phyloP scores from a whole-genome alignment of 306 rosid genomes.

The Cucurbita maxima region DNA sequence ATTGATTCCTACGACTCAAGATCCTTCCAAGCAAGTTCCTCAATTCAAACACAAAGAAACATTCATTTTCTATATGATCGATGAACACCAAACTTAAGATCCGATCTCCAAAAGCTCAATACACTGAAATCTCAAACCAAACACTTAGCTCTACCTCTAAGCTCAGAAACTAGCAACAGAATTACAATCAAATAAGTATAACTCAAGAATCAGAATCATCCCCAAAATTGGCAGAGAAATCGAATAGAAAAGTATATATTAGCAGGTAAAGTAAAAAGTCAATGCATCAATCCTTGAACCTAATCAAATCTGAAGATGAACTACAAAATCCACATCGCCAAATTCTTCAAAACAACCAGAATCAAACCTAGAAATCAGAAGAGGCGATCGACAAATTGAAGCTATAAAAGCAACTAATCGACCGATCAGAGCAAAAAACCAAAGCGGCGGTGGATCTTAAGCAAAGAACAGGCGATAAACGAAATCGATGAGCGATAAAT shows the following conservation, averaged over 20 bases:
- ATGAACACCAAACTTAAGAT: constrained; percentile 25
- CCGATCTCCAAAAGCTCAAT: constrained; percentile 19
- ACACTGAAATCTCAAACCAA: constrained; percentile 10
- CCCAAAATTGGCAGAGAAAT: background rate
- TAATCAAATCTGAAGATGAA: constrained; percentile 1
- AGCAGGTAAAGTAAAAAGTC: background rate
- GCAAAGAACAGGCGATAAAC: background rate
- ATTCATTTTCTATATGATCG: constrained; percentile 17
- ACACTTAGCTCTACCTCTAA: background rate
- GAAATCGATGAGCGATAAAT: background rate
- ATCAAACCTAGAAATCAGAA: background rate
- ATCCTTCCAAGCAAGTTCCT: constrained; percentile 7
- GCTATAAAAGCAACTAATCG: background rate
- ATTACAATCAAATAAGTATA: background rate
- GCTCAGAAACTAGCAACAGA: background rate
- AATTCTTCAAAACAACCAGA: background rate
- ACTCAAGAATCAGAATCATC: background rate
- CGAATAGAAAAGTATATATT: background rate
- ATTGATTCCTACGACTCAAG: constrained; percentile 25
- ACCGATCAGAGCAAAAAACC: background rate
- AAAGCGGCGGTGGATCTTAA: background rate
- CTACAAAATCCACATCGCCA: background rate
- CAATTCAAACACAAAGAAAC: constrained; percentile 28
- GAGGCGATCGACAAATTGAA: constrained; percentile 11
- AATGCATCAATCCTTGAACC: background rate